Base-by-base conservation (phyloP, 2,329 filamentous ascomycete genomes). In the Ascochyta clinopodiicola region DNA sequence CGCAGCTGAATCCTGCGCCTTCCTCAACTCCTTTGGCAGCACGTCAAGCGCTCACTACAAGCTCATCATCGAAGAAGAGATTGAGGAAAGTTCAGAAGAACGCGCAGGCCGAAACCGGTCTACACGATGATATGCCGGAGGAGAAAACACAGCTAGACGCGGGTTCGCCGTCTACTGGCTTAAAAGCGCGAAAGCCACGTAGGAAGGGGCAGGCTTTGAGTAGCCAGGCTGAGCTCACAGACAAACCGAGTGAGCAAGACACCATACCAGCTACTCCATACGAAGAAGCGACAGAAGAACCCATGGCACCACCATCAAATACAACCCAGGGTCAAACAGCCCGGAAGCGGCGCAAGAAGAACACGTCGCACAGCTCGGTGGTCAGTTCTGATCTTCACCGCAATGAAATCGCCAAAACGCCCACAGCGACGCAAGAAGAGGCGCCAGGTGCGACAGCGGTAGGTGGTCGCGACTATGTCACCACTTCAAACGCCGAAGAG, bases 11-110 rank as follows among this genome's bases (percentile, higher is more conserved):
- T 12, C 36, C 34, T 8, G 9, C 36, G 22, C 42, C 47, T 15
- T 32, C 51, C 27, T 46, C 57, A 1, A 51, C 59, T 6, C 59
- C 51, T 2, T 49, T 31, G 44, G 51, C 47, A 7, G 52, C 42
- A 15, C 39, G 39, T 12, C 52, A 46, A 37, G 19, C 31, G n/a
- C 15, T n/a, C 7, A 12, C 59, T n/a, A 50, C 50, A n/a, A 13
- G 49, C 7, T 24, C 51, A 10, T 34, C 42, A 12, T 10, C 25
- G n/a, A 45, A 49, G 9, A 44, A 32, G 22, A 44, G 17, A 9
- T 5, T 12, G 10, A 43, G 21, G 17, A 57, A 50, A 44, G 38
- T 21, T 38, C 57, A 35, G 4, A 39, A 39, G 31, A 49, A 25
- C 6, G 24, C n/a, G 22, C 44, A 38, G 6, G 9, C 39, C 32